Evolutionary conservation across 306 rosid genomes (phyloP).

Genomic region (Rosa chinensis): DNA sequence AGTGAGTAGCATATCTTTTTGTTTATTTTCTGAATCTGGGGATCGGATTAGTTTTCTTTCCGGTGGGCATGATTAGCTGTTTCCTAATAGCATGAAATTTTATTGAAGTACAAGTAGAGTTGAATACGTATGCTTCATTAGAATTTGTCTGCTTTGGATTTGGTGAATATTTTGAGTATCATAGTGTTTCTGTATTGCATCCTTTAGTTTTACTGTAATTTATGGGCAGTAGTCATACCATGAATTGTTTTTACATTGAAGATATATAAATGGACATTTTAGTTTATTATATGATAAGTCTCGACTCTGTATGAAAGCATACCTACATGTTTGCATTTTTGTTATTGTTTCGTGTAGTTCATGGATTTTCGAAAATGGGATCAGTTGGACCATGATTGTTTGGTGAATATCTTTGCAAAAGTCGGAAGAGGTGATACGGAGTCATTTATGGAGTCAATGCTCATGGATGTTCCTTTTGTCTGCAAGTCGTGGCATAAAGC

Average conservation of each 20-base stretch:
- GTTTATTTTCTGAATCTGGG: neutral
- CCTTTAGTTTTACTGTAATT: neutral
- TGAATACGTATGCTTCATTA: neutral
- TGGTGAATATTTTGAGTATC: neutral
- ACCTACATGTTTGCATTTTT: neutral
- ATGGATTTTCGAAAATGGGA: neutral
- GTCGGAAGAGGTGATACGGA: neutral
- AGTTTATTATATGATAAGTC: neutral
- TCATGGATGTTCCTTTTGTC: slow-evolving; percentile 3
- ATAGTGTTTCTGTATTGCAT: neutral
- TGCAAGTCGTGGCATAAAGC: slow-evolving; percentile 3
- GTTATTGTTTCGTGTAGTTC: neutral
- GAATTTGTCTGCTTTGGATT: neutral
- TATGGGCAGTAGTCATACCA: neutral
- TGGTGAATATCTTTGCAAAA: neutral
- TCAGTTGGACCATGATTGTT: neutral
- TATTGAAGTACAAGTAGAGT: neutral
- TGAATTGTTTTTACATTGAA: neutral
- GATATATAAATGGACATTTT: neutral
- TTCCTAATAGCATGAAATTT: neutral
- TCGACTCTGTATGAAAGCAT: neutral
- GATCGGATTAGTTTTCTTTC: no score
- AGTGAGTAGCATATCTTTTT: neutral
- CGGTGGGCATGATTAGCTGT: no score
- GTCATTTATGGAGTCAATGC: neutral